phyloP scores from a whole-genome alignment of 495 filamentous ascomycete genomes.

The Aspergillus sclerotiicarbonarius region DNA sequence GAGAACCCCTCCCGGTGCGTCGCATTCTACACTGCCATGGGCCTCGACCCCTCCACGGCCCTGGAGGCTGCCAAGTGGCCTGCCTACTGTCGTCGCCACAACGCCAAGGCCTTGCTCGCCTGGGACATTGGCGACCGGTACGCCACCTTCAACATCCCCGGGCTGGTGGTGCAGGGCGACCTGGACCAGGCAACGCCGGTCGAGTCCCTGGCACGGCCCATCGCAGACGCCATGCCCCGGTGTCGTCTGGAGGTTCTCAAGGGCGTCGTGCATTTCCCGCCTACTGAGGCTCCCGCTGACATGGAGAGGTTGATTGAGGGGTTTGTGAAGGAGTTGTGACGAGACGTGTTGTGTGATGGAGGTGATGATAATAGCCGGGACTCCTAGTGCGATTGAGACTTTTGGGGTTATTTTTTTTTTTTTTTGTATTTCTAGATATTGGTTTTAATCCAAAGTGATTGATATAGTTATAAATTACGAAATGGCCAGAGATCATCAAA shows the following conservation, averaged over 20 bases:
- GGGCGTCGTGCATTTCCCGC: background rate
- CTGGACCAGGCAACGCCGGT: background rate
- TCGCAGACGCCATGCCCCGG: background rate
- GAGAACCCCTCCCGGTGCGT: background rate
- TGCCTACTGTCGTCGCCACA: background rate
- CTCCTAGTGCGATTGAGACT: no score
- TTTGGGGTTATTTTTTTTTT: no score
- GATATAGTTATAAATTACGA: no score
- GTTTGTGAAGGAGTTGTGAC: slow-evolving; percentile 6
- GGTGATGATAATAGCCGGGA: no score
- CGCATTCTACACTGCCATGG: background rate
- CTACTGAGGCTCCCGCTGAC: slow-evolving; percentile 2
- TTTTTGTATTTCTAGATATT: no score
- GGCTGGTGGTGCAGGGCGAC: background rate
- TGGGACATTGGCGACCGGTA: background rate
- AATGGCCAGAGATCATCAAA: no score
- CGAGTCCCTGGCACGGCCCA: background rate
- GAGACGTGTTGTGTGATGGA: no score
- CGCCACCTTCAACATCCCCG: background rate
- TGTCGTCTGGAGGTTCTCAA: background rate
- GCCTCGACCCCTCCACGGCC: background rate
- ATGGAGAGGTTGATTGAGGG: background rate
- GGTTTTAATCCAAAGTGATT: no score
- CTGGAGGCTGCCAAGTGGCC: slow-evolving; percentile 8
- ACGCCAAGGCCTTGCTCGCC: background rate